Percentiles rank a stretch among this genome's conserved stretches.
Evolutionary conservation across 805 yeast genomes (phyloP).

Genomic region (Saccharomyces cerevisiae): DNA sequence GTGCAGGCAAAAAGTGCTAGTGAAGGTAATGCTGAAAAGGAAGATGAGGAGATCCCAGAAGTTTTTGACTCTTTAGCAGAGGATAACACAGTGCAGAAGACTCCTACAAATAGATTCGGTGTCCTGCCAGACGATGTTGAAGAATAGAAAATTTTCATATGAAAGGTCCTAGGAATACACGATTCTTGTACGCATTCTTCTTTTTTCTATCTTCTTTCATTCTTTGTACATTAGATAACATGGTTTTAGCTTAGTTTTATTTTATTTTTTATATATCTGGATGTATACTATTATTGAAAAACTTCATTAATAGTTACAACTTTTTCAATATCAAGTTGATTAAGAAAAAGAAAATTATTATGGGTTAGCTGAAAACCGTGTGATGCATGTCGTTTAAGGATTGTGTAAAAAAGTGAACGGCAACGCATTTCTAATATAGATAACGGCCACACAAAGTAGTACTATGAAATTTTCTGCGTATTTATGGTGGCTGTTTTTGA

Average conservation of each 20-base stretch:
- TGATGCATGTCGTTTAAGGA: neutral
- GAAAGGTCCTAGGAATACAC: neutral
- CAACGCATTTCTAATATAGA: neutral
- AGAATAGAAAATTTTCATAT: conserved; percentile 4
- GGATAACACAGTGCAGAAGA: neutral
- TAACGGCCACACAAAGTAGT: neutral
- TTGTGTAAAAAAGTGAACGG: neutral
- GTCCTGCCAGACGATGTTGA: conserved; percentile 30
- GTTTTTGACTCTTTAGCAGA: neutral
- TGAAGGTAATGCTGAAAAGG: conserved; percentile 14
- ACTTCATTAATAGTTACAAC: neutral
- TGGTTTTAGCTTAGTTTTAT: neutral
- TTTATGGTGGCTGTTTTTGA: neutral
- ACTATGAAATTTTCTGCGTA: neutral
- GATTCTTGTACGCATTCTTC: neutral
- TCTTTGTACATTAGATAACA: neutral
- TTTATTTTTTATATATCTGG: neutral
- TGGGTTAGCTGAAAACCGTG: neutral
- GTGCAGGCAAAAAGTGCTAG: conserved; percentile 5
- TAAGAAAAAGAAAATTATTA: neutral
- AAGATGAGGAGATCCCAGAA: conserved; percentile 10
- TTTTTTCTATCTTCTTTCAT: neutral
- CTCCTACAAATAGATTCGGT: conserved; percentile 22
- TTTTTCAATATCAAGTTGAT: neutral
- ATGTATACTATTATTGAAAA: neutral